A percentile compares a stretch with the other conserved stretches of the same genome.
Evolutionary conservation across 371 early-diverging fungal genomes (phyloP).

Genomic region (Zopfochytrium polystomum): DNA sequence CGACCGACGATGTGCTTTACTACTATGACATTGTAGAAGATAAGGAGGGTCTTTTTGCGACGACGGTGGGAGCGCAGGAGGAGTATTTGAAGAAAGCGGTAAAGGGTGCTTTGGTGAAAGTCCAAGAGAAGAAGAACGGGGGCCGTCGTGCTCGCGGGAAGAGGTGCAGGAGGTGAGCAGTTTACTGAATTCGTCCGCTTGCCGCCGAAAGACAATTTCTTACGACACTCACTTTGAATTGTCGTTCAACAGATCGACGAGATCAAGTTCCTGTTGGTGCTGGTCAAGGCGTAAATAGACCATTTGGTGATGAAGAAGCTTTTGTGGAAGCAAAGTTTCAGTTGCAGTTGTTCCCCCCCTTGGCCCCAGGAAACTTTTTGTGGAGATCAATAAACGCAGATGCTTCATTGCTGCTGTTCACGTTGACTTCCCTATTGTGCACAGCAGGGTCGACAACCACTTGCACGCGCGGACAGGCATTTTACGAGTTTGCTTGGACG

Average conservation of each 20-base stretch:
- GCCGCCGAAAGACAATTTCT: not conserved
- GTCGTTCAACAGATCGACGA: conserved; percentile 12
- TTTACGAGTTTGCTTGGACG: too few relatives aligned
- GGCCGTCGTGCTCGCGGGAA: conserved; percentile 58
- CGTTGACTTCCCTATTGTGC: too few relatives aligned
- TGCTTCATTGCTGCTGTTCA: too few relatives aligned
- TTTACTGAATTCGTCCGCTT: too few relatives aligned
- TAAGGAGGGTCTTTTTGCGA: conserved; percentile 60
- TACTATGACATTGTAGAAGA: conserved; percentile 75
- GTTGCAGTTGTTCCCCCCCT: too few relatives aligned
- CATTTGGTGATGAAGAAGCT: too few relatives aligned
- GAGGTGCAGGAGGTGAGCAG: conserved; percentile 70
- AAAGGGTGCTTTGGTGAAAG: conserved; percentile 30
- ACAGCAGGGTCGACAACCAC: too few relatives aligned
- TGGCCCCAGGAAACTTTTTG: too few relatives aligned
- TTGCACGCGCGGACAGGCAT: too few relatives aligned
- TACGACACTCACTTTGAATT: not conserved
- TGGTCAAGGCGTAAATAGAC: conserved; percentile 5
- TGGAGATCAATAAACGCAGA: too few relatives aligned
- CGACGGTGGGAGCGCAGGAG: conserved; percentile 70
- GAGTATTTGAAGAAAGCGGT: conserved; percentile 72
- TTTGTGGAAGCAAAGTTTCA: too few relatives aligned
- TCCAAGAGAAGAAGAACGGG: conserved; percentile 32
- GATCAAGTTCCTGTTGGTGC: conserved; percentile 24
- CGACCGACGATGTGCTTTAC: conserved; percentile 81